A percentile compares a stretch with the other conserved stretches of the same genome.
These are phyloP conservation scores for Rhytidiadelphus loreus DNA, from an alignment of 225 moss, liverwort and hornwort species.

Conservation along the genomic window DNA sequence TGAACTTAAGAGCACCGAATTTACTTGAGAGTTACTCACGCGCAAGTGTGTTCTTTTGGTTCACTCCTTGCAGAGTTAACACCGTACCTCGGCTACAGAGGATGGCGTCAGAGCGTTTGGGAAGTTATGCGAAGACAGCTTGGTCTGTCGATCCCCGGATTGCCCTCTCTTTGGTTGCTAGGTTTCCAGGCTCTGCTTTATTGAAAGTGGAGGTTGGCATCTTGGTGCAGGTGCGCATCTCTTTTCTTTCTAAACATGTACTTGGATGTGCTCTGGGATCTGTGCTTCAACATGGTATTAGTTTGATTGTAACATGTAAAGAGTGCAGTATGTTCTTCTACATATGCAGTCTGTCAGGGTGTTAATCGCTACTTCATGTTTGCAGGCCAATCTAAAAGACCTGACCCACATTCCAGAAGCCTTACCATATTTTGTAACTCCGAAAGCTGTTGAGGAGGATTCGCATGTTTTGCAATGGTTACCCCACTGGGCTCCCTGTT, in stretches of 20 bases:
- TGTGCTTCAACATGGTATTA: neutral
- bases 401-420: constrained; percentile 55
- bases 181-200: constrained; percentile 46
- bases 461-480: constrained; percentile 45
- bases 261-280: neutral
- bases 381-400: constrained; percentile 42
- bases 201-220: constrained; percentile 48
- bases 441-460: constrained; percentile 72
- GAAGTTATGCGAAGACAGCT: constrained; percentile 48
- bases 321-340: neutral
- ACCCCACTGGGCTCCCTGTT: constrained; percentile 73
- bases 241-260: neutral
- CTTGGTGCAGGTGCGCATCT: constrained; percentile 47
- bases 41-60: neutral
- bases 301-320: neutral
- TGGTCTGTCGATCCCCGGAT: constrained; percentile 71
- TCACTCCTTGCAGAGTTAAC: constrained; percentile 26
- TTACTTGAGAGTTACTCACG: neutral
- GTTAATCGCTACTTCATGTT: neutral
- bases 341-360: neutral
- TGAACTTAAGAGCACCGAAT: neutral
- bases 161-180: constrained; percentile 52
- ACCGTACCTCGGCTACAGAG: constrained; percentile 42
- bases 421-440: constrained; percentile 69
- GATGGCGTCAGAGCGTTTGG: constrained; percentile 43